These are phyloP conservation scores for Sindora glabra DNA, from an alignment of 306 rosid species.

Conservation along the genomic window DNA sequence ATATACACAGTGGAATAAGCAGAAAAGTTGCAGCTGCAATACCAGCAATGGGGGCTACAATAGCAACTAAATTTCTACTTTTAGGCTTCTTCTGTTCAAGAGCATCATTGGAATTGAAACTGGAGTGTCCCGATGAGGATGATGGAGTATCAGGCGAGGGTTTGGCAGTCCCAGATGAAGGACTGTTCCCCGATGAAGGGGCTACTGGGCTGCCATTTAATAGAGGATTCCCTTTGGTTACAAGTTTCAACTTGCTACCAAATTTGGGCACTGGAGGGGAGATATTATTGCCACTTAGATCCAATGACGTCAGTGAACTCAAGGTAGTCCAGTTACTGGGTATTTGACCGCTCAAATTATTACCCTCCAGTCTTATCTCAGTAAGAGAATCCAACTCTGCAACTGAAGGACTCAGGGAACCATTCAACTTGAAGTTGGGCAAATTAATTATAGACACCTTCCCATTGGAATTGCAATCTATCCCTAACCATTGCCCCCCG, in stretches of 20 bases:
- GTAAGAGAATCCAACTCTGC: conserved; percentile 55
- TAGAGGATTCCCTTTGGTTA: conserved; percentile 33
- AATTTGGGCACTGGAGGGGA: conserved; percentile 77
- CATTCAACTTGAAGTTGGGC: conserved; percentile 51
- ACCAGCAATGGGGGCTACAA: conserved; percentile 54
- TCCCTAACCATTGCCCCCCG: conserved; percentile 58
- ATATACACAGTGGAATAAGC: conserved; percentile 56
- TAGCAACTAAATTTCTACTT: conserved; percentile 26
- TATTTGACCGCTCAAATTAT: conserved; percentile 50
- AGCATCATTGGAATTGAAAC: conserved; percentile 11
- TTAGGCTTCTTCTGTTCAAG: conserved; percentile 5
- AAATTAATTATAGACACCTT: conserved; percentile 61
- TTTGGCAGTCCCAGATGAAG: conserved; percentile 17
- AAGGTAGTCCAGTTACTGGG: conserved; percentile 71
- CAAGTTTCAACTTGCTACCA: conserved; percentile 34
- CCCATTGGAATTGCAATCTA: conserved; percentile 39
- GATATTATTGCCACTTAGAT: conserved; percentile 67
- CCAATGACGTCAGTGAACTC: conserved; percentile 49
- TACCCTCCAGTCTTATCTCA: conserved; percentile 48
- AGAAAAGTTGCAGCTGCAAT: conserved; percentile 69
- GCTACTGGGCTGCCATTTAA: neutral
- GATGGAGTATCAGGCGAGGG: neutral
- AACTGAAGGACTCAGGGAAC: conserved; percentile 73
- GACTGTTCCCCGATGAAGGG: conserved; percentile 23
- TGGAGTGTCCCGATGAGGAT: conserved; percentile 8